Base-by-base conservation (phyloP, 2,329 filamentous ascomycete species). In the Endocalyx cinctus region DNA sequence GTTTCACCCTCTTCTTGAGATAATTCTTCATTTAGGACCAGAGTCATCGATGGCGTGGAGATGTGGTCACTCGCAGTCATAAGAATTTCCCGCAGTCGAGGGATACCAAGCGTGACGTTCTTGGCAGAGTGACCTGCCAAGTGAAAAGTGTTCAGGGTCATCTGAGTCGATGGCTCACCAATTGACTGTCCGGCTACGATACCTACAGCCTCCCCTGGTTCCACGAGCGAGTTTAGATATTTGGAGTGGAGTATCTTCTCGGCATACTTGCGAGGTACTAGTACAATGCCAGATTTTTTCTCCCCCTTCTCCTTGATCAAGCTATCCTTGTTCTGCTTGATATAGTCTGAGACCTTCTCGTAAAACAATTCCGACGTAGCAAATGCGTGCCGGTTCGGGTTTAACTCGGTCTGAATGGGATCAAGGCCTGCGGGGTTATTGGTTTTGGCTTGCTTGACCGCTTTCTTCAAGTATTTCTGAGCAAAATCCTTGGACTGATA, bases 81-180 rank as follows among this genome's bases (percentile, higher is more conserved):
- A 46, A 98, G 77, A 51, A 98, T 96, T 74, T 98, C 92, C 66
- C 92, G 77, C 14, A 98, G 74, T 65, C 92, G 87, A 38, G 92
- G 92, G 55, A 98, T 97, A 86, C 92, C 92, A 14, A 96, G 77
- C 1, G 92, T 98, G 56, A 98, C 94, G 74, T 98, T 98, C 72
- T 96, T 97, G 18, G 92, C 84, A 14, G 92, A 89, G 70, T 97
- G 90, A 55, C 92, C 92, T 61, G 92, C 92, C 77, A 98, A 86
- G 75, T 98, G 92, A 77, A 98, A 98, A 17, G 94, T 98, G 66
- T 98, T 98, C 35, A 98, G 69, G 6, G 94, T 98, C 94, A 98
- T 98, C 61, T 98, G 92, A 10, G 92, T 98, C 3, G 89, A 96
- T 7, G 94, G 92, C 57, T 98, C 94, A 56, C 92, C 92, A 26